These are phyloP conservation scores for Fistulinella staudtii DNA, from an alignment of 1,284 basidiomycete species.

Conservation along the genomic window DNA sequence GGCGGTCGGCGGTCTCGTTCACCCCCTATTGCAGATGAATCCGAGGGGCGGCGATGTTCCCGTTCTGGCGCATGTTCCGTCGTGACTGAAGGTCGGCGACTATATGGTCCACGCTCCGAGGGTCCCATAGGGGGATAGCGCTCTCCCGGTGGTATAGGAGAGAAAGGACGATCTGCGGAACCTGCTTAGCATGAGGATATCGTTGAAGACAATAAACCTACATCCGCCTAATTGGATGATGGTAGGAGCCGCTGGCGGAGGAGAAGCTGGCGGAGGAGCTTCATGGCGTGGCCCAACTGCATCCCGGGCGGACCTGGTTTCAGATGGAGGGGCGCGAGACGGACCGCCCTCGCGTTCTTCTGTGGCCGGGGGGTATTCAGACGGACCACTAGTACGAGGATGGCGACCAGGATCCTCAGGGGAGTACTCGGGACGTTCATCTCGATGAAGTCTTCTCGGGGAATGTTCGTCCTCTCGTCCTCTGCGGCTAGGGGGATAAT, in stretches of 20 bases:
- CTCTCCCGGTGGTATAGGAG: constrained; percentile 13
- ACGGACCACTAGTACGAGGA: constrained; percentile 17
- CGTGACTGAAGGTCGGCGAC: constrained; percentile 1
- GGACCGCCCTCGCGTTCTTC: constrained; percentile 19
- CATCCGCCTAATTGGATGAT: constrained; percentile 30
- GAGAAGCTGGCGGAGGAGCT: constrained; percentile 1
- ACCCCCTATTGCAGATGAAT: constrained; percentile 3
- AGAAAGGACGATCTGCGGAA: constrained; percentile 15
- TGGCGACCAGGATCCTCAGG: constrained; percentile 9
- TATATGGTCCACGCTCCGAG: constrained; percentile 6
- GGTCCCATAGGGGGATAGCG: constrained; percentile 11
- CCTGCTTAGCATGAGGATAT: constrained; percentile 9
- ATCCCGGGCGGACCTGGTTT: constrained; percentile 10
- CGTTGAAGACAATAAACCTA: constrained; percentile 10
- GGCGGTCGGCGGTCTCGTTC: neutral
- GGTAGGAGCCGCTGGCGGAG: constrained; percentile 24
- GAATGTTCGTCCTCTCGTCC: no score
- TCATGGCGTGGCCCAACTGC: constrained; percentile 1
- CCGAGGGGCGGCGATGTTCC: neutral
- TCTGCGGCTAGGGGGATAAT: neutral
- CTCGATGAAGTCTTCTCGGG: no score
- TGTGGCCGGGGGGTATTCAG: constrained; percentile 14
- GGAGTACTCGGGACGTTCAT: no score
- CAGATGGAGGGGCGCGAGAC: constrained; percentile 8
- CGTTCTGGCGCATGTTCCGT: constrained; percentile 11